Conservation (phyloP, 805 yeast species). For the Komagataella populi region DNA sequence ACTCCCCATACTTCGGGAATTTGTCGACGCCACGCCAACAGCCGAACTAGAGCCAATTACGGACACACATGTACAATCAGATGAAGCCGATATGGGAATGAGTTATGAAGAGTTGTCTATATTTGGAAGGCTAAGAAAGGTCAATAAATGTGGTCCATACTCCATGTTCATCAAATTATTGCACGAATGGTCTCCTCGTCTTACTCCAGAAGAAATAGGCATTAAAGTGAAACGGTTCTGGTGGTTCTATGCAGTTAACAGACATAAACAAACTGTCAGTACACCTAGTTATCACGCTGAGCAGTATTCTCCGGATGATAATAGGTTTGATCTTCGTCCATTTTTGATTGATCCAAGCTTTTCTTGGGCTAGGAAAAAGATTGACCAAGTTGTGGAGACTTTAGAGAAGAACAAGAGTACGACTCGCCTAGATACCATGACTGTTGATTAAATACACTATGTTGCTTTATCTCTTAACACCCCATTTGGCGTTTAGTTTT, state of each 20-base stretch:
- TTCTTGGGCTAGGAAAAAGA: conserved; percentile 80
- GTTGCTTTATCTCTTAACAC: conserved; percentile 10
- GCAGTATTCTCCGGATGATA: conserved; percentile 96
- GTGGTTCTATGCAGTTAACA: conserved; percentile 86
- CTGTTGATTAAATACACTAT: conserved; percentile 25
- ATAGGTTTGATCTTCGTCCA: conserved; percentile 93
- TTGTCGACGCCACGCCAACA: conserved; percentile 88
- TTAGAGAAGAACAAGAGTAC: conserved; percentile 25
- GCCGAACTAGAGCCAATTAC: conserved; percentile 98
- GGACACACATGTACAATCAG: conserved; percentile 82
- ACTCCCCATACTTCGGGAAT: conserved; percentile 64
- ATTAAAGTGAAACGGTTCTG: conserved; percentile 87
- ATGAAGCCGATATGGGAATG: conserved; percentile 97
- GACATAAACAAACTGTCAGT: conserved; percentile 95
- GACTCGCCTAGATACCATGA: conserved; percentile 24
- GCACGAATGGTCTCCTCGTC: conserved; percentile 79
- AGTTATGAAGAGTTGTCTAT: conserved; percentile 86
- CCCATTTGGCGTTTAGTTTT: conserved; percentile 19
- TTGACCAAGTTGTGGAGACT: conserved; percentile 52
- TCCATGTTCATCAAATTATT: conserved; percentile 84
- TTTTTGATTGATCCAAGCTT: conserved; percentile 83
- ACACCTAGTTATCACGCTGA: conserved; percentile 98
- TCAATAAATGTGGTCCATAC: conserved; percentile 92
- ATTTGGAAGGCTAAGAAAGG: conserved; percentile 84
- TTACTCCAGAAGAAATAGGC: conserved; percentile 77